These are phyloP conservation scores for Pseudonitzschia multiseries DNA, from an alignment of 108 stramenopile species.

Conservation along the genomic window DNA sequence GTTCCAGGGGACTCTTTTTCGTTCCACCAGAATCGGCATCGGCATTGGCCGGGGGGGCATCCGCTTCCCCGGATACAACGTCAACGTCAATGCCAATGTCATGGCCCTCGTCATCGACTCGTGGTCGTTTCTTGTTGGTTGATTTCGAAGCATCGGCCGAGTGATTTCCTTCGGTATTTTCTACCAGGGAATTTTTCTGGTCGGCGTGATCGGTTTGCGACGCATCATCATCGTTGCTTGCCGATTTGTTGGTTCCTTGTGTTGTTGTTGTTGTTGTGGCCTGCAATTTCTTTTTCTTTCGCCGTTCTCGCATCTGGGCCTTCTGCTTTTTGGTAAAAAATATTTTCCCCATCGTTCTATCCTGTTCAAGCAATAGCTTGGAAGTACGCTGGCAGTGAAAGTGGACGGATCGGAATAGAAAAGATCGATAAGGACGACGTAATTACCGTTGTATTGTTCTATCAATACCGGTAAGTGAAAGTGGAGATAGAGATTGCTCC, in stretches of 20 bases:
- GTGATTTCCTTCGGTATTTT: not conserved
- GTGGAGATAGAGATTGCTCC: no score
- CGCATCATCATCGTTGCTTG: conserved; percentile 16
- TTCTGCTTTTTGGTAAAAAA: conserved; percentile 81
- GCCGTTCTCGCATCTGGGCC: conserved; percentile 66
- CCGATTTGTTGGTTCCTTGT: conserved; percentile 13
- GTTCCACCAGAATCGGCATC: not conserved
- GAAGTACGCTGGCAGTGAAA: no score
- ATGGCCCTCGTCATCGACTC: conserved; percentile 8
- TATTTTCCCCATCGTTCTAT: not conserved
- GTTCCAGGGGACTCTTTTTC: conserved; percentile 1
- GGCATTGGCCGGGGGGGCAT: no score
- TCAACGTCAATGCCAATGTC: no score
- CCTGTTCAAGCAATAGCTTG: not conserved
- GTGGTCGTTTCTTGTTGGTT: conserved; percentile 16
- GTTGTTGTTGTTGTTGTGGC: no score
- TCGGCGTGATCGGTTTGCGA: not conserved
- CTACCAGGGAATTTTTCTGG: not conserved
- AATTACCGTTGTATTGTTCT: no score
- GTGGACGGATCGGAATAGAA: no score
- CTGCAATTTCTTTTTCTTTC: conserved; percentile 41
- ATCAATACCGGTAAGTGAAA: no score
- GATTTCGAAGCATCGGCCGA: not conserved
- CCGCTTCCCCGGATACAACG: not conserved
- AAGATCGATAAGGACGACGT: no score